A percentile compares a stretch with the other conserved stretches of the same genome.
phyloP scores from a whole-genome alignment of 73 alveolate genomes.

The Stentor coeruleus region DNA sequence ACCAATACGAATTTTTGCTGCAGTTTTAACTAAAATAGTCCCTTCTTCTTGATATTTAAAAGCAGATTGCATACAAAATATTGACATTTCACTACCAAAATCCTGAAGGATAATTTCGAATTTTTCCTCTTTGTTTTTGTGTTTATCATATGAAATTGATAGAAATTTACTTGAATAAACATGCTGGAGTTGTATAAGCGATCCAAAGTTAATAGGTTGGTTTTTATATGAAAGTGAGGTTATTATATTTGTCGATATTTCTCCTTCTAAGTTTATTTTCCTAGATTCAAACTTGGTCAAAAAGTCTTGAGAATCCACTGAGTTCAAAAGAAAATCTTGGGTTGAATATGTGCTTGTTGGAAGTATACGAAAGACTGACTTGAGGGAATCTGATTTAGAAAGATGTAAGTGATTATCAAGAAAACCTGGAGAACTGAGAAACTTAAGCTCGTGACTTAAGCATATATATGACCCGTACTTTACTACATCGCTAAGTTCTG shows the following conservation, averaged over 20 bases:
- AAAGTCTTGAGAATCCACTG: too few relatives aligned
- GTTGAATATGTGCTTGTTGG: background rate
- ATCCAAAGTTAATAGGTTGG: conserved; percentile 1
- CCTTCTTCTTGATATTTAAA: conserved; percentile 22
- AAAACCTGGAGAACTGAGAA: background rate
- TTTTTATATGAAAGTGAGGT: background rate
- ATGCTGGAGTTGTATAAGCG: conserved; percentile 15
- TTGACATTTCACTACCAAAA: background rate
- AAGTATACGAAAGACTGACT: conserved; percentile 4
- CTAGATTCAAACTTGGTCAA: background rate
- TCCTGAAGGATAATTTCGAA: background rate
- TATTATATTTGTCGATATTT: background rate
- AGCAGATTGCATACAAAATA: background rate
- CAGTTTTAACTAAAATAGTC: background rate
- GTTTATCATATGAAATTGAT: background rate
- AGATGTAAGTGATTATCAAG: background rate
- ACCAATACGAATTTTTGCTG: background rate
- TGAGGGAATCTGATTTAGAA: background rate
- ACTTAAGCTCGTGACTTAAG: background rate
- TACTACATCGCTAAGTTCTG: background rate
- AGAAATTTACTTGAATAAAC: background rate
- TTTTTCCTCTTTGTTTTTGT: background rate
- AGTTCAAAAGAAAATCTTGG: background rate
- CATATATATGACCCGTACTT: background rate
- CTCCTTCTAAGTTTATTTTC: background rate